A percentile compares a stretch with the other conserved stretches of the same genome.
These are phyloP conservation scores for Stentor roeselii DNA, from an alignment of 73 alveolate species.

Conservation along the genomic window DNA sequence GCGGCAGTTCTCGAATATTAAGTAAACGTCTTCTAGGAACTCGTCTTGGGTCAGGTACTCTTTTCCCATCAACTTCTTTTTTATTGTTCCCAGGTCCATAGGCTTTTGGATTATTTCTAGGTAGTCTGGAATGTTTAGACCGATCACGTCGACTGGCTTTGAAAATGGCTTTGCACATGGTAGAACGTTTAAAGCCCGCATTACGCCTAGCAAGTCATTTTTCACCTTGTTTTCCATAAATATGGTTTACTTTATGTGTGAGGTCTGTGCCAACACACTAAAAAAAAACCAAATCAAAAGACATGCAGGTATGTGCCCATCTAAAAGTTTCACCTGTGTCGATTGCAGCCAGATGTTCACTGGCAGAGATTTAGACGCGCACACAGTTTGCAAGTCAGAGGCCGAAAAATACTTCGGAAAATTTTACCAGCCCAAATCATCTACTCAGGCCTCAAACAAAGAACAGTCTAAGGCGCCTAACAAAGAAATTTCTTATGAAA, in stretches of 20 bases:
- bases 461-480: too few relatives aligned
- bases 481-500: too few relatives aligned
- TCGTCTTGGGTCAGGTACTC: not conserved
- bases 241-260: slow-evolving; percentile 56
- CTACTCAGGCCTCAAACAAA: slow-evolving; percentile 29
- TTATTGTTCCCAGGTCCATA: slow-evolving; percentile 28
- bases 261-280: slow-evolving; percentile 65
- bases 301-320: slow-evolving; percentile 77
- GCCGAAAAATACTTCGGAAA: slow-evolving; percentile 73
- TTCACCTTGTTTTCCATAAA: not conserved
- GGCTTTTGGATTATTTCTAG: not conserved
- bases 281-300: slow-evolving; percentile 81
- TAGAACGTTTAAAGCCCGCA: slow-evolving; percentile 3
- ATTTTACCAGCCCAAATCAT: slow-evolving; percentile 38
- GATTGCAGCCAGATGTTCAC: slow-evolving; percentile 73
- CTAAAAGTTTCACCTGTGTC: slow-evolving; percentile 75
- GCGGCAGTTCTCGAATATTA: not conserved
- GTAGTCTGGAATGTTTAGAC: slow-evolving; percentile 31
- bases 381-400: slow-evolving; percentile 80
- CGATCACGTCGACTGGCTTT: slow-evolving; percentile 19
- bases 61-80: not conserved
- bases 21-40: slow-evolving; percentile 9
- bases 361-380: slow-evolving; percentile 78
- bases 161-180: slow-evolving; percentile 25
- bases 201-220: slow-evolving; percentile 15